Percentiles rank a stretch among this genome's conserved stretches.
These are phyloP conservation scores for Aureobasidium musti DNA, from an alignment of 2,329 filamentous ascomycete genomes.

Conservation along the genomic window DNA sequence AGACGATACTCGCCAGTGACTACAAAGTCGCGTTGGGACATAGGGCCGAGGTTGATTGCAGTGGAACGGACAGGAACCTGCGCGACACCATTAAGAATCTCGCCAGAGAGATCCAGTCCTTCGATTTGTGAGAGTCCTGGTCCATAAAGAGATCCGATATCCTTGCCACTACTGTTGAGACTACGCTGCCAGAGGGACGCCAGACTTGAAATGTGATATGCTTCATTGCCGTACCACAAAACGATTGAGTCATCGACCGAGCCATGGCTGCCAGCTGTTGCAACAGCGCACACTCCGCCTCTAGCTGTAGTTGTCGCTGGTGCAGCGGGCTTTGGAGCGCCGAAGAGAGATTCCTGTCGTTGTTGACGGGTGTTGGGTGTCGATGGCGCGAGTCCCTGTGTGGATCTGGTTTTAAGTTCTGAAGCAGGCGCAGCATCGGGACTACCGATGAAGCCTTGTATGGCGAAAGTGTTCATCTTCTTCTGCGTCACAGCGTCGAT, in stretches of 20 bases:
- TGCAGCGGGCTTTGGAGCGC: conserved; percentile 43
- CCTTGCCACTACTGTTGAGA: conserved; percentile 37
- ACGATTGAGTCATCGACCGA: conserved; percentile 49
- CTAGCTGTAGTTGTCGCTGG: conserved; percentile 38
- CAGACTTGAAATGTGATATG: conserved; percentile 51
- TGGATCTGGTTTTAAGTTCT: conserved; percentile 39
- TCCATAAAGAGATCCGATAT: conserved; percentile 45
- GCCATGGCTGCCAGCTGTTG: conserved; percentile 39
- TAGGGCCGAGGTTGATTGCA: conserved; percentile 41
- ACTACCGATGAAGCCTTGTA: conserved; percentile 39
- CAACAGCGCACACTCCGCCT: conserved; percentile 49
- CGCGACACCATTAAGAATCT: conserved; percentile 47
- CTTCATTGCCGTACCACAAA: conserved; percentile 50
- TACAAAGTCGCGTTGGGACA: conserved; percentile 49
- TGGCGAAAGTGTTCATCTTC: conserved; percentile 36
- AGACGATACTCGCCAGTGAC: conserved; percentile 50
- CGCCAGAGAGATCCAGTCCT: conserved; percentile 46
- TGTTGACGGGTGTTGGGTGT: conserved; percentile 54
- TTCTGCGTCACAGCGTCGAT: conserved; percentile 38
- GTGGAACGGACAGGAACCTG: conserved; percentile 45
- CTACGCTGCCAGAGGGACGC: conserved; percentile 50
- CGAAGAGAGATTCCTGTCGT: conserved; percentile 50
- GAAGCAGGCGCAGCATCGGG: conserved; percentile 33
- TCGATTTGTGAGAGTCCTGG: conserved; percentile 47
- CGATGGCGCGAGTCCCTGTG: conserved; percentile 50